Percentiles rank a stretch among this genome's conserved stretches.
Conservation (phyloP, 208 protist species). For the Crithidia mellificae region DNA sequence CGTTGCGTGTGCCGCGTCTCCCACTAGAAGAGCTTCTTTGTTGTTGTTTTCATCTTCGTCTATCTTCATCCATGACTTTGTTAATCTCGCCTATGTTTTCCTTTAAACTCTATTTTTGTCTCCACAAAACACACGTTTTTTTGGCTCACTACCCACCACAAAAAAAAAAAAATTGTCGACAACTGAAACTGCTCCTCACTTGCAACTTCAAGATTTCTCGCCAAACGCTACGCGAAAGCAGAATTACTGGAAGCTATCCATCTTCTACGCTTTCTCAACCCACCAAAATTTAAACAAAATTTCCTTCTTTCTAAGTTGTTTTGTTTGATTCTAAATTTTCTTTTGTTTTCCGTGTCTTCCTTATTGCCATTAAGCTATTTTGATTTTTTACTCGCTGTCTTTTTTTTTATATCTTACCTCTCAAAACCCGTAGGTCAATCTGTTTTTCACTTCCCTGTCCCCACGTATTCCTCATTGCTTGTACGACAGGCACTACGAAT, state of each 20-base stretch:
- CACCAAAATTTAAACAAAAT: neutral
- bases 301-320: neutral
- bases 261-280: neutral
- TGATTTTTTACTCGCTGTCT: too few relatives aligned
- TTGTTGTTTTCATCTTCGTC: too few relatives aligned
- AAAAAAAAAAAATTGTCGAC: neutral
- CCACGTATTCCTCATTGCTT: neutral
- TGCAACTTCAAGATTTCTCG: constrained; percentile 7
- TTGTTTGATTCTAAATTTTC: neutral
- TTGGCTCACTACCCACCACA: too few relatives aligned
- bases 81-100: too few relatives aligned
- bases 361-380: neutral
- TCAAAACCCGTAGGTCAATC: too few relatives aligned
- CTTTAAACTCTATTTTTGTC: too few relatives aligned
- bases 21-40: too few relatives aligned
- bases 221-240: neutral
- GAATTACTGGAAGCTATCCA: neutral
- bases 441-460: neutral
- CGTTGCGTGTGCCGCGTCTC: too few relatives aligned
- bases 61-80: too few relatives aligned
- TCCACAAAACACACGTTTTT: too few relatives aligned
- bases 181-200: too few relatives aligned
- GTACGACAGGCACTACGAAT: constrained; percentile 1
- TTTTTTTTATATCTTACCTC: too few relatives aligned
- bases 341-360: neutral